Evolutionary conservation across 768 basidiomycete species (phyloP).

Genomic region (Amanita inopinata): DNA sequence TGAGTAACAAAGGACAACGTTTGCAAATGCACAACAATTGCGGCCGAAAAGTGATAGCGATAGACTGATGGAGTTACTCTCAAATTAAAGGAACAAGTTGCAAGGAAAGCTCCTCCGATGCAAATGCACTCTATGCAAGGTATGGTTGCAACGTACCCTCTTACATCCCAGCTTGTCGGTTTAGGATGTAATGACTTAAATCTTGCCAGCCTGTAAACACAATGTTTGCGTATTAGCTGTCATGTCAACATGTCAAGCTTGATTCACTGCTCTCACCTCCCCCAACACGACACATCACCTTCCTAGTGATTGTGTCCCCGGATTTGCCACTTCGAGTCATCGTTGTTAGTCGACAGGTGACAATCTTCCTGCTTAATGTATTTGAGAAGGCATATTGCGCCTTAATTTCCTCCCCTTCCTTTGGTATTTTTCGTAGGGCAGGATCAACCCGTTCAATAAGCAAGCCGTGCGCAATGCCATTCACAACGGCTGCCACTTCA

Average conservation of each 20-base stretch:
- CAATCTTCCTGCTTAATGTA: slow-evolving; percentile 58
- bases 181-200: slow-evolving; percentile 65
- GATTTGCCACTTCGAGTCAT: slow-evolving; percentile 50
- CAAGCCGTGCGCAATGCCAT: slow-evolving; percentile 69
- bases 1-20: slow-evolving; percentile 3
- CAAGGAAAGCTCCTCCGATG: no score
- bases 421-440: slow-evolving; percentile 52
- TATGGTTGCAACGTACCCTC: slow-evolving; percentile 1
- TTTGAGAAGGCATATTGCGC: slow-evolving; percentile 82
- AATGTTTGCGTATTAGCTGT: background rate
- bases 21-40: background rate
- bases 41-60: no score
- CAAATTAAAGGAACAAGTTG: no score
- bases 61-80: no score
- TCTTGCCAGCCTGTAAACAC: slow-evolving; percentile 67
- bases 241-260: slow-evolving; percentile 2
- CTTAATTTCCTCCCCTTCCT: slow-evolving; percentile 69
- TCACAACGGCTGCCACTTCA: slow-evolving; percentile 68
- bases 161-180: slow-evolving; percentile 63
- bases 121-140: no score
- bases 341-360: slow-evolving; percentile 75
- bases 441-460: slow-evolving; percentile 76
- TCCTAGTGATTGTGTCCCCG: slow-evolving; percentile 51
- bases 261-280: slow-evolving; percentile 45
- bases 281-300: slow-evolving; percentile 87